Evolutionary conservation across 2,329 filamentous ascomycete species (phyloP).

Genomic region (Byssothecium circinans): DNA sequence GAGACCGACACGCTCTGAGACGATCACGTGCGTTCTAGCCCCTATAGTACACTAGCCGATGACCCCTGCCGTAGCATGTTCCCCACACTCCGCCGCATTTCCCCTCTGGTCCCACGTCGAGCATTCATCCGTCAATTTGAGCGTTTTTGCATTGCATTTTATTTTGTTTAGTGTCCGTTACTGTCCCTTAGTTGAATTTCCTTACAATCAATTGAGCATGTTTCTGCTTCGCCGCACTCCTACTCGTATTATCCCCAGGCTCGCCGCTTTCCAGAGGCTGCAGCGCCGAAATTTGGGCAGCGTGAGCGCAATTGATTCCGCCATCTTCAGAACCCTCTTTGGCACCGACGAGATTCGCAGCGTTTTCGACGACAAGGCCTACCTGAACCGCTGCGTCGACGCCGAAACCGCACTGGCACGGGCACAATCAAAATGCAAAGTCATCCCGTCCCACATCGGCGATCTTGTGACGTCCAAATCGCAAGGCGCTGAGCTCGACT

Average conservation of each 20-base stretch:
- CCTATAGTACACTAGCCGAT: conserved; percentile 1
- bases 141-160: neutral
- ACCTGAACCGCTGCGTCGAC: conserved; percentile 53
- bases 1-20: conserved; percentile 1
- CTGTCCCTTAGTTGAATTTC: too few relatives aligned
- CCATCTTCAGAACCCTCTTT: conserved; percentile 55
- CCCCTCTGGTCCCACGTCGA: conserved; percentile 21
- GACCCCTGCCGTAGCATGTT: conserved; percentile 7
- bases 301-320: conserved; percentile 51
- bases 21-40: conserved; percentile 3
- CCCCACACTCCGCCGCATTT: conserved; percentile 34
- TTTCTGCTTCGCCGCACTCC: conserved; percentile 30
- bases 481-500: conserved; percentile 43
- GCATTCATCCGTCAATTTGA: conserved; percentile 1
- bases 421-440: conserved; percentile 52
- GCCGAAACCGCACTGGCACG: conserved; percentile 56
- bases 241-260: conserved; percentile 21
- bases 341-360: conserved; percentile 56
- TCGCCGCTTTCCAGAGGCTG: conserved; percentile 11
- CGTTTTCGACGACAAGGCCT: conserved; percentile 55
- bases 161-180: neutral
- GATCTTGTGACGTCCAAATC: conserved; percentile 36
- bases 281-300: conserved; percentile 33
- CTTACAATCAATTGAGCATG: too few relatives aligned
- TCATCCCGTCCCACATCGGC: conserved; percentile 50